Evolutionary conservation across 1,284 basidiomycete species (phyloP).

Genomic region (Malassezia caprae): DNA sequence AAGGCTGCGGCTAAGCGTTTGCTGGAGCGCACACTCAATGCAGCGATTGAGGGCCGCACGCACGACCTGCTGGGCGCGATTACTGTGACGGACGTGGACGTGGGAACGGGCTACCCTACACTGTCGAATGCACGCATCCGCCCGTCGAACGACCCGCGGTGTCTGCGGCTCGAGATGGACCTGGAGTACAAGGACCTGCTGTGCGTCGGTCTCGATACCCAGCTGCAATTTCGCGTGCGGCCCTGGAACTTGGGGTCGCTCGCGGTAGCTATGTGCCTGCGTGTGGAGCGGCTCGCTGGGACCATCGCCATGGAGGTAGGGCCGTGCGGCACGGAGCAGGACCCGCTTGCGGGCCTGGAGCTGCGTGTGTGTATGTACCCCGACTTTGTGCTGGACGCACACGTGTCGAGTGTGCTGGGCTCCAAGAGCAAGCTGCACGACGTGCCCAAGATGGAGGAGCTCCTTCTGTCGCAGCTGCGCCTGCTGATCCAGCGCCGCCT

Average conservation of each 20-base stretch:
- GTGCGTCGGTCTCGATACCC: slow-evolving; percentile 53
- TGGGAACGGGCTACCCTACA: slow-evolving; percentile 53
- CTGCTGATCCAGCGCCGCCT: slow-evolving; percentile 52
- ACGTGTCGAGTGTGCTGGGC: slow-evolving; percentile 54
- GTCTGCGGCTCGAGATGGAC: slow-evolving; percentile 54
- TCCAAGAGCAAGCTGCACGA: slow-evolving; percentile 56
- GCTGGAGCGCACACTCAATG: slow-evolving; percentile 44
- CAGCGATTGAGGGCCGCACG: slow-evolving; percentile 4
- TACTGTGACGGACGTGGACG: slow-evolving; percentile 53
- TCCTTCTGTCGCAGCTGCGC: slow-evolving; percentile 53
- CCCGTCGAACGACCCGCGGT: slow-evolving; percentile 53
- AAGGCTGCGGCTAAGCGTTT: slow-evolving; percentile 20
- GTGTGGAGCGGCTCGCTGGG: slow-evolving; percentile 53
- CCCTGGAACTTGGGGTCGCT: slow-evolving; percentile 55
- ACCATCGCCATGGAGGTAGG: slow-evolving; percentile 35
- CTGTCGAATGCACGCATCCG: slow-evolving; percentile 54
- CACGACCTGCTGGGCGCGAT: slow-evolving; percentile 49
- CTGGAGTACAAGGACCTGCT: slow-evolving; percentile 55
- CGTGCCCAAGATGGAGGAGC: slow-evolving; percentile 57
- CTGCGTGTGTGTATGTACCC: slow-evolving; percentile 54
- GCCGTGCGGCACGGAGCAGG: background rate
- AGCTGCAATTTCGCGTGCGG: slow-evolving; percentile 55
- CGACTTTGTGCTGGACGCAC: slow-evolving; percentile 54
- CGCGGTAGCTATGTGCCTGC: slow-evolving; percentile 54
- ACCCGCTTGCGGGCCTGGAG: slow-evolving; percentile 35